A percentile compares a stretch with the other conserved stretches of the same genome.
Conservation (phyloP, 139 green algal species). For the Picochlorum sp. region DNA sequence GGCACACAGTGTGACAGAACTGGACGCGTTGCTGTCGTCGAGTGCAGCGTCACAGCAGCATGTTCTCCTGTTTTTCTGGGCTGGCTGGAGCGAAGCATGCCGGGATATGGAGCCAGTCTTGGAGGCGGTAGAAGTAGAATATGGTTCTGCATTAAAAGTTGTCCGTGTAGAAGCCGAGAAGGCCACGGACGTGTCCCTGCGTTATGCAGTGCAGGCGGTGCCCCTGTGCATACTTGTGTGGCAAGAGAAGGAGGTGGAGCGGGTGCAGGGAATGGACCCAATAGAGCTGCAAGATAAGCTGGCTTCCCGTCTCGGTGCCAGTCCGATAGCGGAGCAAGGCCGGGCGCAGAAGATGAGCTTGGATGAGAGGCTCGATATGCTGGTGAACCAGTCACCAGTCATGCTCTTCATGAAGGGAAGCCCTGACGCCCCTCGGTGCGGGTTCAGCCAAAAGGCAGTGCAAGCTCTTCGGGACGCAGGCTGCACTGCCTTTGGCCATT, state of each 20-base stretch:
- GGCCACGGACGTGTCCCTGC: slow-evolving; percentile 56
- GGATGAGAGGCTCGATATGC: slow-evolving; percentile 39
- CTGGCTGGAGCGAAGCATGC: slow-evolving; percentile 75
- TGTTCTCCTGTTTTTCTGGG: slow-evolving; percentile 69
- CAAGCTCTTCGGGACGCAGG: slow-evolving; percentile 40
- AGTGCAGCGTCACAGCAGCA: slow-evolving; percentile 19
- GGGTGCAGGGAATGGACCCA: slow-evolving; percentile 70
- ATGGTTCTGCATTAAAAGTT: background rate
- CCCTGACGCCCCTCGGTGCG: slow-evolving; percentile 66
- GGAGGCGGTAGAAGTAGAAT: slow-evolving; percentile 41
- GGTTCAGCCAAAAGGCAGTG: slow-evolving; percentile 75
- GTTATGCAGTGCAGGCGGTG: slow-evolving; percentile 59
- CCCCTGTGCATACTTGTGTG: slow-evolving; percentile 65
- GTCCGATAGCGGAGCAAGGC: background rate
- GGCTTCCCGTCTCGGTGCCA: background rate
- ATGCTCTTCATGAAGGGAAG: slow-evolving; percentile 87
- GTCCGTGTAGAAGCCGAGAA: slow-evolving; percentile 75
- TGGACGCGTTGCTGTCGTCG: background rate
- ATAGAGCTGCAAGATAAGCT: slow-evolving; percentile 1
- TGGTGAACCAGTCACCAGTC: slow-evolving; percentile 43
- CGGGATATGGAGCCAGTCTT: slow-evolving; percentile 62
- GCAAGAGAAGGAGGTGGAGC: slow-evolving; percentile 42
- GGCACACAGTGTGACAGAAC: background rate
- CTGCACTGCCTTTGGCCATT: slow-evolving; percentile 51
- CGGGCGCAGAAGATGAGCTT: background rate